These are phyloP conservation scores for Rhizophlyctis rosea DNA, from an alignment of 192 early-diverging fungal genomes.

Conservation along the genomic window DNA sequence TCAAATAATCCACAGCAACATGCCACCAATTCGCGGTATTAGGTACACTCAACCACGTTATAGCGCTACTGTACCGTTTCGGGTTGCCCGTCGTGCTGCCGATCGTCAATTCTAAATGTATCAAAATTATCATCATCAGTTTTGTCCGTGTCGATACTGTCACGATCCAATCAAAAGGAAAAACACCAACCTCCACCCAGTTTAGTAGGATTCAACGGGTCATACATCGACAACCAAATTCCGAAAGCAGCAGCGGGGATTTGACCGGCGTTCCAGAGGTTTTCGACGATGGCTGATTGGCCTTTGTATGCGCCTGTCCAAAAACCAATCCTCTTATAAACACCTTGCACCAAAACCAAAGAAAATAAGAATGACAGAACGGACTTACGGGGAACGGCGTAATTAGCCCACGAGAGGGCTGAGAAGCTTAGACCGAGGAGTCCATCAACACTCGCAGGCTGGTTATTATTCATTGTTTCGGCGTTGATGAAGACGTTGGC, in stretches of 20 bases:
- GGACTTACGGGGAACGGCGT: conserved; percentile 9
- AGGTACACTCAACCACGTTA: conserved; percentile 26
- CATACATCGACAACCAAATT: conserved; percentile 23
- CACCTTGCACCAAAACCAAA: too few species aligned
- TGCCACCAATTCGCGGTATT: conserved; percentile 22
- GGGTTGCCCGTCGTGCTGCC: conserved; percentile 16
- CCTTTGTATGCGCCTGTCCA: background rate
- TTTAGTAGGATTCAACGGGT: too few species aligned
- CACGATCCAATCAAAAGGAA: too few species aligned
- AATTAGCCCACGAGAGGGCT: conserved; percentile 24
- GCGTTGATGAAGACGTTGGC: conserved; percentile 19
- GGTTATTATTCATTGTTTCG: conserved; percentile 17
- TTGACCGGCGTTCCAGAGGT: conserved; percentile 9
- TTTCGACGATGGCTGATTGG: conserved; percentile 24
- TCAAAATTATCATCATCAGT: too few species aligned
- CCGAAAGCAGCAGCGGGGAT: conserved; percentile 16
- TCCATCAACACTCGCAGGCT: conserved; percentile 24
- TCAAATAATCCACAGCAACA: background rate
- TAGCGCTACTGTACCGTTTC: conserved; percentile 22
- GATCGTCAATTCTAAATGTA: conserved; percentile 20
- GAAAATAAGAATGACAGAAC: too few species aligned
- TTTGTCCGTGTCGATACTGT: too few species aligned
- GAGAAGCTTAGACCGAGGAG: conserved; percentile 29
- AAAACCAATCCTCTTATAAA: too few species aligned
- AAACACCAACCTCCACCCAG: too few species aligned